These are phyloP conservation scores for Microglena sp. DNA, from an alignment of 139 green algal species.

Conservation along the genomic window DNA sequence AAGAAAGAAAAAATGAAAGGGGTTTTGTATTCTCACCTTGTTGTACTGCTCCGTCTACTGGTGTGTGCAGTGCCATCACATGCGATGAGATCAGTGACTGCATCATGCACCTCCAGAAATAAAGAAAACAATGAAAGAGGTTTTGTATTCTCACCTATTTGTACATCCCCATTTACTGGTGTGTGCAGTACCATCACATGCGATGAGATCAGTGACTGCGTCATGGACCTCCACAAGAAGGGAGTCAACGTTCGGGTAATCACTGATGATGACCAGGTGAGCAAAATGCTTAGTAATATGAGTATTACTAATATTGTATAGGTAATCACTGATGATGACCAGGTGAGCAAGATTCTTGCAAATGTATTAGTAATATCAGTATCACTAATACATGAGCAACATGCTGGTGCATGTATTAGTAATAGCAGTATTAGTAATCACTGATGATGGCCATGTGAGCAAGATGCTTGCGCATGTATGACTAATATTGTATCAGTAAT, in stretches of 20 bases:
- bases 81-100: slow-evolving; percentile 46
- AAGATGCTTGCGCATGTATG: too few species aligned
- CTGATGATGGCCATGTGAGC: slow-evolving; percentile 50
- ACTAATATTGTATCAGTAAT: slow-evolving; percentile 56
- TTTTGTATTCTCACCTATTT: too few species aligned
- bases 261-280: slow-evolving; percentile 45
- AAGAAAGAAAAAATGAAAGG: slow-evolving; percentile 33
- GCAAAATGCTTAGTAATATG: too few species aligned
- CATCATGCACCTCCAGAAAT: slow-evolving; percentile 23
- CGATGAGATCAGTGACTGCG: slow-evolving; percentile 41
- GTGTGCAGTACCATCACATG: slow-evolving; percentile 59
- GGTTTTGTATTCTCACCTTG: too few species aligned
- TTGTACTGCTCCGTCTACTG: too few species aligned
- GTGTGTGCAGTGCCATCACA: too few species aligned
- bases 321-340: slow-evolving; percentile 52
- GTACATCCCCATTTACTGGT: too few species aligned
- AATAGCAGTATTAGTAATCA: slow-evolving; percentile 53
- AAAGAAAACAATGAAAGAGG: slow-evolving; percentile 39
- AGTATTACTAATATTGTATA: too few species aligned
- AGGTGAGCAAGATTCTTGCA: too few species aligned
- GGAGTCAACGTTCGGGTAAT: slow-evolving; percentile 54
- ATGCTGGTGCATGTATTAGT: too few species aligned
- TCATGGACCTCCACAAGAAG: slow-evolving; percentile 26
- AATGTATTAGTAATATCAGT: too few species aligned
- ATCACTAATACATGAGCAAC: too few species aligned